Evolutionary conservation across 129 eudicot genomes (phyloP), one percentile per base, ranked within the genome.

Genomic region (Flaveria robusta): DNA sequence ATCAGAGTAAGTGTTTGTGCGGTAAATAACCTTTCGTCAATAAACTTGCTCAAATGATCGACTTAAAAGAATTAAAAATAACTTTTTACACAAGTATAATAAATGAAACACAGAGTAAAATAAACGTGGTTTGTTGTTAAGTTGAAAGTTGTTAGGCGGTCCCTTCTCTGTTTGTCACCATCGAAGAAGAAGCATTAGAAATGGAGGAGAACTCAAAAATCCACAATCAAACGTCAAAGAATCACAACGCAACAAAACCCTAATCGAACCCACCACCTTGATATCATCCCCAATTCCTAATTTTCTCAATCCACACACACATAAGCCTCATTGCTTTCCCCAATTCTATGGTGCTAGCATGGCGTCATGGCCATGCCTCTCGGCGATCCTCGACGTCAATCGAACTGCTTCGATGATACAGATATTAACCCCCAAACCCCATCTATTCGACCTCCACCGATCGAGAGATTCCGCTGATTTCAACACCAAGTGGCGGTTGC

Each of bases 341-440:
- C 50, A 55, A 29, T 66, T 59, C 58, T 78, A 81, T 81, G 86
- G 78, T 79, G 72, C 46, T 69, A 51, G 66, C 78, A 82, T 85
- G 86, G 78, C 86, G 20, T 74, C 74, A 60, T 81, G 79, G 27
- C 74, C 88, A 74, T 82, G 84, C 43, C 86, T 75, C 70, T 58
- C 76, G 14, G 23, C 75, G 19, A 71, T 82, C 34, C 24, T 66
- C 56, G 66, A 78, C 70, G 70, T 79, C 72, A 82, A 79, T 85
- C 89, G 70, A 31, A 66, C 74, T 52, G 68, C 74, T 72, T 69
- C 71, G n/a, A 24, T 75, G 14, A 22, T 43, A 55, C 20, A 54
- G 4, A 31, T 62, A 11, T 41, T 45, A 58, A 56, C 79, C 2
- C 67, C 72, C 19, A 79, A 76, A 75, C 81, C 68, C 75, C 72